Percentiles rank a stretch among this genome's conserved stretches.
Evolutionary conservation across 164 flowering plant species (phyloP).

Genomic region (Umbellularia californica): DNA sequence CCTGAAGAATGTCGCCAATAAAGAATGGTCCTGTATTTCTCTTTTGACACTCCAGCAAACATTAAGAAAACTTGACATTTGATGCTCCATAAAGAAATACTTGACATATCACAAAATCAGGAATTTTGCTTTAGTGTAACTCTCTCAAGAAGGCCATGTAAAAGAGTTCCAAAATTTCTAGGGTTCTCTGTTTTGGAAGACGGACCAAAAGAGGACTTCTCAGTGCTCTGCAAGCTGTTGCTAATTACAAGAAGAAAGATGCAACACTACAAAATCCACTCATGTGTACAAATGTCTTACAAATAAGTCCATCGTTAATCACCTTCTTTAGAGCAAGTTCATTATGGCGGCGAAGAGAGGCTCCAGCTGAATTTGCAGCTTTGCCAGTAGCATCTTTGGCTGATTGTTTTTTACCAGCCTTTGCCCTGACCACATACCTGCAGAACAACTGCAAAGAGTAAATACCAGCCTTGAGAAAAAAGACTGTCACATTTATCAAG

Average conservation of each 20-base stretch:
- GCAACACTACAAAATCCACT: background rate
- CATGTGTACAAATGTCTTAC: background rate
- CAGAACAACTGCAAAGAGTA: constrained; percentile 15
- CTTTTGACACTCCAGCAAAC: too few species aligned
- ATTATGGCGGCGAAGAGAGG: constrained; percentile 89
- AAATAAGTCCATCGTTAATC: constrained; percentile 1
- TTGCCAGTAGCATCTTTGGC: constrained; percentile 85
- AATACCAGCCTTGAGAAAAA: background rate
- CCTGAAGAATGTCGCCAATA: too few species aligned
- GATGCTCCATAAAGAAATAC: too few species aligned
- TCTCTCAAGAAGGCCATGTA: too few species aligned
- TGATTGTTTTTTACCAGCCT: constrained; percentile 93
- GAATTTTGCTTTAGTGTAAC: too few species aligned
- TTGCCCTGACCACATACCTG: constrained; percentile 94
- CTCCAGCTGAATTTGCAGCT: constrained; percentile 85
- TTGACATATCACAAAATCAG: too few species aligned
- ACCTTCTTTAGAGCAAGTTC: constrained; percentile 95
- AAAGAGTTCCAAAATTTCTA: too few species aligned
- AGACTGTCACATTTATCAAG: background rate
- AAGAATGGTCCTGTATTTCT: too few species aligned
- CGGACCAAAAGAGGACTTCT: too few species aligned
- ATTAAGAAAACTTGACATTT: too few species aligned
- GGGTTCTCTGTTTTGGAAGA: too few species aligned
- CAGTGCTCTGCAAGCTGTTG: too few species aligned
- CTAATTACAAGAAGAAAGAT: background rate